Base-by-base conservation (phyloP, 345 rosid species). In the Camelina laxa region DNA sequence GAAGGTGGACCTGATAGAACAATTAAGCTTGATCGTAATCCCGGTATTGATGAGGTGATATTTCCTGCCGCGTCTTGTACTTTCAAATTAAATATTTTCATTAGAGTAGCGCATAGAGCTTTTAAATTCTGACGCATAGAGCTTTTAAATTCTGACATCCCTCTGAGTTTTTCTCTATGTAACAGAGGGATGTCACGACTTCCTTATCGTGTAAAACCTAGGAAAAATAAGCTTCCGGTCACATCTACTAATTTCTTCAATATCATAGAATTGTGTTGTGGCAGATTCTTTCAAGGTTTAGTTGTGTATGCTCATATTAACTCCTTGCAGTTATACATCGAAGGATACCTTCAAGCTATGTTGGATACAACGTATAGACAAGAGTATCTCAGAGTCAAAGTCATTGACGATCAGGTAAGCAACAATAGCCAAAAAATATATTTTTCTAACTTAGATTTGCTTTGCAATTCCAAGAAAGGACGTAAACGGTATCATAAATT, bases 271-370 rank as follows among this genome's bases (percentile, higher is more conserved):
- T 50, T 68, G 24, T 19, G 24, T 19, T 60, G 38, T 75, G 36
- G 30, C 54, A 50, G 62, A 50, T 49, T 50, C 36, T 75, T 31
- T 15, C n/a, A 21, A 60, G 49, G 42, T 69, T 61, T 75, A 33
- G 65, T 44, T 21, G 13, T 45, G 59, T 69, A 69, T 60, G 55
- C 19, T 64, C 22, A 65, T 50, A 59, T 61, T 60, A 20, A 45
- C 16, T 60, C 16, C 10, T 56, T 82, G 87, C 93, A 89, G 97
- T 77, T 89, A 62, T 93, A 91, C 78, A 85, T 93, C 75, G 97
- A 93, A 85, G 97, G 98, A 65, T 93, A 91, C 84, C 87, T 91
- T 70, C 96, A 91, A 85, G 98, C 98, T 60, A 89, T 93, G 97
- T 73, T 93, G 87, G 96, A 93, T 81, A 58, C 89, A 8, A 83